Percentiles rank a stretch among this genome's conserved stretches.
These are phyloP conservation scores for Populus euphratica DNA, from an alignment of 345 rosid species.

Conservation along the genomic window DNA sequence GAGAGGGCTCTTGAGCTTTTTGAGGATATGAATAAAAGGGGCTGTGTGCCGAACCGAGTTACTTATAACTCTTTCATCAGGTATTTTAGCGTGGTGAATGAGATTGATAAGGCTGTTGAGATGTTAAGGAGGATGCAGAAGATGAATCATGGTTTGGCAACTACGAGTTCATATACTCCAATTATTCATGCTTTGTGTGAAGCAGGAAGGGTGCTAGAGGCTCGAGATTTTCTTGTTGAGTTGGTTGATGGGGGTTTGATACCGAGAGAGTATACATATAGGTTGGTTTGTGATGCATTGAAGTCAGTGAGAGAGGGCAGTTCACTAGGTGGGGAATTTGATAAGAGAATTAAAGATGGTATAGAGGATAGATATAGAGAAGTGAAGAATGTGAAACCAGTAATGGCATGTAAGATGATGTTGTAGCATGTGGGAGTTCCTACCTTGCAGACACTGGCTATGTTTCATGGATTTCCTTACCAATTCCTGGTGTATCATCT, in stretches of 20 bases:
- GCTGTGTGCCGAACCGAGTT: conserved; percentile 62
- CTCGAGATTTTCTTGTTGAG: conserved; percentile 59
- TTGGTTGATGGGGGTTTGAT: conserved; percentile 63
- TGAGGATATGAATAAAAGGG: conserved; percentile 69
- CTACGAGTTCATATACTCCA: conserved; percentile 66
- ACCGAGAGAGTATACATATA: conserved; percentile 81
- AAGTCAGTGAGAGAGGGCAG: conserved; percentile 29
- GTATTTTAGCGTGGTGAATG: conserved; percentile 68
- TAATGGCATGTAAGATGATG: conserved; percentile 27
- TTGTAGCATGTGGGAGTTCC: neutral
- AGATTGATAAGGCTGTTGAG: conserved; percentile 64
- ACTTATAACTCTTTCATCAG: conserved; percentile 80
- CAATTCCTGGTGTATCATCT: neutral
- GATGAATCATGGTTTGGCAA: conserved; percentile 63
- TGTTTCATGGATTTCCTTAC: neutral
- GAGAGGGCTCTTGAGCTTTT: conserved; percentile 75
- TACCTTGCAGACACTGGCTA: neutral
- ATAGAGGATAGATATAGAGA: conserved; percentile 46
- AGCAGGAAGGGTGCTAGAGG: conserved; percentile 54
- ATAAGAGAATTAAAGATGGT: conserved; percentile 46
- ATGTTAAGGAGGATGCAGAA: conserved; percentile 72
- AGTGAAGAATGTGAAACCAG: conserved; percentile 61
- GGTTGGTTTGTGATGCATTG: conserved; percentile 56
- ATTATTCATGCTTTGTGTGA: conserved; percentile 80
- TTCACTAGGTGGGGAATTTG: conserved; percentile 40